These are phyloP conservation scores for Dactylellina parvicollis DNA, from an alignment of 2,329 filamentous ascomycete species.

Conservation along the genomic window DNA sequence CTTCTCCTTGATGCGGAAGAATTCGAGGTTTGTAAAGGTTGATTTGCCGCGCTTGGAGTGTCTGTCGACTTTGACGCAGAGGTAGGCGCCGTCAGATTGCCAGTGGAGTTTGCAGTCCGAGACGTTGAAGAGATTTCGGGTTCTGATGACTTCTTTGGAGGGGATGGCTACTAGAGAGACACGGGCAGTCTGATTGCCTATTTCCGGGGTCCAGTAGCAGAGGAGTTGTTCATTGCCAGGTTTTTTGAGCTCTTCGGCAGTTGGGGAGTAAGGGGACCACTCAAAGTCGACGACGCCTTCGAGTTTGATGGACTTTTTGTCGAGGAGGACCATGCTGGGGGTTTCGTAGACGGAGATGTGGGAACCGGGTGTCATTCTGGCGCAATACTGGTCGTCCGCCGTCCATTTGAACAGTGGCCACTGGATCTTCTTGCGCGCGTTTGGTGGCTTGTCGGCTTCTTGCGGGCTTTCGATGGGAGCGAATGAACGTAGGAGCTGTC, in stretches of 20 bases:
- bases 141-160: slow-evolving; percentile 91
- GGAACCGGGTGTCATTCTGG: slow-evolving; percentile 84
- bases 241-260: slow-evolving; percentile 81
- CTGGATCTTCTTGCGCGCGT: slow-evolving; percentile 83
- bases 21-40: slow-evolving; percentile 94
- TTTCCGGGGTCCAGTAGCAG: slow-evolving; percentile 98
- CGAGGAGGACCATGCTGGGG: slow-evolving; percentile 86
- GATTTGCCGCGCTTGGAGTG: slow-evolving; percentile 96
- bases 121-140: slow-evolving; percentile 97
- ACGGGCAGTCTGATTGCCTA: slow-evolving; percentile 96
- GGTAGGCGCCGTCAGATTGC: slow-evolving; percentile 92
- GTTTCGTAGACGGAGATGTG: slow-evolving; percentile 92
- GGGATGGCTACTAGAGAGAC: slow-evolving; percentile 96
- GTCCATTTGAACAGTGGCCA: slow-evolving; percentile 99
- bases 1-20: slow-evolving; percentile 97
- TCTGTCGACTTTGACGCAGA: slow-evolving; percentile 98
- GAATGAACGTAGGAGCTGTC: slow-evolving; percentile 90
- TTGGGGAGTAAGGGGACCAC: slow-evolving; percentile 86
- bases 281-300: slow-evolving; percentile 98
- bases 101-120: slow-evolving; percentile 98
- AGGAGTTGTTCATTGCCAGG: slow-evolving; percentile 87
- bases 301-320: slow-evolving; percentile 93
- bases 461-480: slow-evolving; percentile 83
- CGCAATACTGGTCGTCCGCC: slow-evolving; percentile 94
- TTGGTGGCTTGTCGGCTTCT: slow-evolving; percentile 70